Evolutionary conservation across 441 rosid genomes (phyloP).

Genomic region (Pelargonium australe): DNA sequence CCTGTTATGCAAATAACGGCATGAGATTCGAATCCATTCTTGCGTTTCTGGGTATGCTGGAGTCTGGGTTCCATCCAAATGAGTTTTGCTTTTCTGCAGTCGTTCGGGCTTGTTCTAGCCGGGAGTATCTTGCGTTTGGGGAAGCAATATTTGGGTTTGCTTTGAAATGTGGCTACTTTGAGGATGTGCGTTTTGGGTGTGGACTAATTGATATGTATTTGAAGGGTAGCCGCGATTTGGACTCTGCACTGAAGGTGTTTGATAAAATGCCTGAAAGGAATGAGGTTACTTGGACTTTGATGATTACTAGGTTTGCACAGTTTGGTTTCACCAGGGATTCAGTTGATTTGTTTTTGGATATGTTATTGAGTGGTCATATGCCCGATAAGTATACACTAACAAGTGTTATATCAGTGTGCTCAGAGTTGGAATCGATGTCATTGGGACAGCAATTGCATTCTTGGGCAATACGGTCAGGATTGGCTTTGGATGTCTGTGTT

Average conservation of each 20-base stretch:
- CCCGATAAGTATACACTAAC: constrained; percentile 58
- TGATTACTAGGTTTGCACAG: constrained; percentile 58
- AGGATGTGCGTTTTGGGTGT: constrained; percentile 48
- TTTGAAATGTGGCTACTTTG: constrained; percentile 39
- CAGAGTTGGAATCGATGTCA: constrained; percentile 44
- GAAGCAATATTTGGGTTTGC: constrained; percentile 36
- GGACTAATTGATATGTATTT: constrained; percentile 50
- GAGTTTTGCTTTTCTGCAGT: constrained; percentile 53
- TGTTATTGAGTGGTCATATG: constrained; percentile 30
- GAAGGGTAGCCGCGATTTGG: constrained; percentile 36
- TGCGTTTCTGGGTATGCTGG: constrained; percentile 40
- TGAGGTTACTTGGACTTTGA: constrained; percentile 56
- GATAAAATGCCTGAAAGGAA: constrained; percentile 33
- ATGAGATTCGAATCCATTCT: constrained; percentile 29
- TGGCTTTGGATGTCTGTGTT: constrained; percentile 42
- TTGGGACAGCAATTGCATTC: constrained; percentile 53
- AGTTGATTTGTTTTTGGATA: constrained; percentile 41
- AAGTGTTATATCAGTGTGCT: constrained; percentile 47
- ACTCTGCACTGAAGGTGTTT: constrained; percentile 48
- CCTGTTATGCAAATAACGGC: constrained; percentile 48
- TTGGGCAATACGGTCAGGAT: constrained; percentile 41
- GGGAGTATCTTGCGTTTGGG: constrained; percentile 49
- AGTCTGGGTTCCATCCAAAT: constrained; percentile 37
- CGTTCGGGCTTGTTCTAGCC: constrained; percentile 40
- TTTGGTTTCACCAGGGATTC: constrained; percentile 58